phyloP scores from a whole-genome alignment of 225 moss, liverwort and hornwort genomes.

The Bryum argenteum region DNA sequence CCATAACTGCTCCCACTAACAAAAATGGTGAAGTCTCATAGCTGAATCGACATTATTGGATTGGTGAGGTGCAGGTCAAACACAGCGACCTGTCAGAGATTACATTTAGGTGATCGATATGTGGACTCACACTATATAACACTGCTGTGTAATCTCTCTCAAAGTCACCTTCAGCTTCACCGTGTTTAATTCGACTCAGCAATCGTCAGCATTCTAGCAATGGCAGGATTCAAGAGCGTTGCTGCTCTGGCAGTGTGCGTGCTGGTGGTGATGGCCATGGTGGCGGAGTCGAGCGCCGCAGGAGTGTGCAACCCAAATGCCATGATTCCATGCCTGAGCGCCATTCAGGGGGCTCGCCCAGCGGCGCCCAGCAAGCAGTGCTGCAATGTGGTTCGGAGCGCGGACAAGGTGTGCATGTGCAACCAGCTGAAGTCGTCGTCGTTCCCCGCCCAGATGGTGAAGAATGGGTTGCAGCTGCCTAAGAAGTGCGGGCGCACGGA shows the following conservation, averaged over 20 bases:
- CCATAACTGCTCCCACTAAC: too few relatives aligned
- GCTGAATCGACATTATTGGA: too few relatives aligned
- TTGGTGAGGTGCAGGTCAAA: neutral
- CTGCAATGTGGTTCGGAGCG: slow-evolving; percentile 1
- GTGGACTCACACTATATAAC: neutral
- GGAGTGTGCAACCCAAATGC: slow-evolving; percentile 25
- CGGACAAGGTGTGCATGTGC: slow-evolving; percentile 35
- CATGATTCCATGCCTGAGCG: neutral
- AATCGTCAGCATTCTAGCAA: neutral
- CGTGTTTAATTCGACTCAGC: neutral
- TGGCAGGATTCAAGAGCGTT: slow-evolving; percentile 8
- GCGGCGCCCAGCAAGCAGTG: slow-evolving; percentile 21
- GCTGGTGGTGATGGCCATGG: slow-evolving; percentile 27
- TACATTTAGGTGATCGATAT: neutral
- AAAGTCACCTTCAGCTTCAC: neutral
- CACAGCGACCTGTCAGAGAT: neutral
- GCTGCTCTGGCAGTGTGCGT: slow-evolving; percentile 5
- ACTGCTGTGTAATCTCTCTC: neutral
- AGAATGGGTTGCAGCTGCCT: slow-evolving; percentile 10
- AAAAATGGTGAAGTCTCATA: too few relatives aligned
- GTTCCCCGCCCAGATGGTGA: slow-evolving; percentile 25
- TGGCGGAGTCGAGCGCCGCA: slow-evolving; percentile 11
- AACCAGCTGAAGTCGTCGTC: slow-evolving; percentile 23
- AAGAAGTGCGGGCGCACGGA: too few relatives aligned
- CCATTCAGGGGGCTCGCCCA: too few relatives aligned